Conservation (phyloP, 352 stramenopile species). For the Peronospora farinosa region DNA sequence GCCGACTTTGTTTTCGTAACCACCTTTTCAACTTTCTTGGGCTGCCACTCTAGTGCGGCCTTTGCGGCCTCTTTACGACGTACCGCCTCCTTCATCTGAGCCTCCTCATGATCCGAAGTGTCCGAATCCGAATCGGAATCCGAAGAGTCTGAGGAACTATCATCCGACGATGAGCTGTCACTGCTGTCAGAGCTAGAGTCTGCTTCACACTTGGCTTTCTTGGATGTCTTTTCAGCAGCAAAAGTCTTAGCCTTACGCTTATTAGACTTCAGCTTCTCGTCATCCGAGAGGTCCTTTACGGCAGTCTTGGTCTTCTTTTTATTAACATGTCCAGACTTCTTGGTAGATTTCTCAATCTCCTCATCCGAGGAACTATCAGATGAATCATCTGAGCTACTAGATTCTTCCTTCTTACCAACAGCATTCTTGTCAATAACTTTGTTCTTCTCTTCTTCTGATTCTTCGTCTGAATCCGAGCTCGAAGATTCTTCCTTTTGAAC, state of each 20-base stretch:
- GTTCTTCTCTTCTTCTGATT: conserved; percentile 23
- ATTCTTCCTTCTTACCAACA: conserved; percentile 12
- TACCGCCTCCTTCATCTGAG: conserved; percentile 68
- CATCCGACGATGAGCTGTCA: conserved; percentile 39
- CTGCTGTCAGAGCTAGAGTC: conserved; percentile 35
- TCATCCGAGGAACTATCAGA: conserved; percentile 49
- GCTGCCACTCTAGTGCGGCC: conserved; percentile 88
- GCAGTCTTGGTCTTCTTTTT: conserved; percentile 9
- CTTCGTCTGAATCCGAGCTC: neutral
- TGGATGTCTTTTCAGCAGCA: conserved; percentile 25
- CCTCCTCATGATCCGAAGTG: conserved; percentile 56
- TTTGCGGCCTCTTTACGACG: conserved; percentile 72
- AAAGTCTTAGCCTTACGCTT: conserved; percentile 53
- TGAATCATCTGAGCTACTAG: conserved; percentile 39
- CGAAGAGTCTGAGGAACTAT: conserved; percentile 38
- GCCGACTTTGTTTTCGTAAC: conserved; percentile 60
- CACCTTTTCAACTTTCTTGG: conserved; percentile 80
- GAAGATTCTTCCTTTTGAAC: conserved; percentile 23
- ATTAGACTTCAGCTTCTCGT: conserved; percentile 34
- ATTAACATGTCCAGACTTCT: conserved; percentile 16
- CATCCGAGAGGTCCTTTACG: conserved; percentile 18
- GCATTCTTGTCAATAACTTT: conserved; percentile 20
- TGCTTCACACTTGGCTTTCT: conserved; percentile 34
- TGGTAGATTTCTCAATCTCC: conserved; percentile 19
- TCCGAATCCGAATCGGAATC: conserved; percentile 44